Evolutionary conservation across 257 asterid species (phyloP), one percentile per base, ranked within the genome.

Genomic region (Marsdenia floribunda): DNA sequence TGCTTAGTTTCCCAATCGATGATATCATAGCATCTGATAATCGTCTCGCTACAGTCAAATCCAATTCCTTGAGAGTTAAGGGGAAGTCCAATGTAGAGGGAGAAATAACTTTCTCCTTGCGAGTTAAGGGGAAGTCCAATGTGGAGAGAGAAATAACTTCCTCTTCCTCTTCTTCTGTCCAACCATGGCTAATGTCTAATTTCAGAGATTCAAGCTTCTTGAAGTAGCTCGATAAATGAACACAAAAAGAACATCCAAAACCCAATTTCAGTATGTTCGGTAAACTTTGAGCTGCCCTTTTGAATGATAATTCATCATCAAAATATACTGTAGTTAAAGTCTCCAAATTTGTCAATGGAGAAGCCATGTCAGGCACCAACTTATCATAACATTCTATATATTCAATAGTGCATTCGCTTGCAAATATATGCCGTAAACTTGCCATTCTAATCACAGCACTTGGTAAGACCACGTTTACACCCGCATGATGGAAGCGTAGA

Each of bases 201-300:
- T 55, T 38, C 15, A 75, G 68, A 0, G 70, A 75, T 68, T 75
- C 79, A 7, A 75, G 68, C 59, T 53, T 6, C 49, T 44, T 44
- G 49, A 44, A 44, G 1, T 44, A 44, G 49, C 8, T 44, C 1
- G 49, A 44, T 7, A 58, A 14, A 21, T 21, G 47, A 9, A 75
- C 33, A 15, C 5, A 5, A 5, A 8, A 67, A 3, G 3, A 1
- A 2, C 24, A 18, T 22, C 0, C 6, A 4, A 22, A 1, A 9
- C 66, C 57, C n/a, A 68, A n/a, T 38, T 60, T 68, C 11, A 68
- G 74, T 21, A 68, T 8, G 37, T 53, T 69, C 9, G 79, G 79
- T 12, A 66, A 66, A 54, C 63, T 70, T 29, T 24, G 70, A 24
- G 65, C 15, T 6, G 6, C 35, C 71, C 64, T 38, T 15, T 26